A percentile compares a stretch with the other conserved stretches of the same genome.
Conservation (phyloP, 1,284 basidiomycete species). For the Melampsora abietis-canadensis region DNA sequence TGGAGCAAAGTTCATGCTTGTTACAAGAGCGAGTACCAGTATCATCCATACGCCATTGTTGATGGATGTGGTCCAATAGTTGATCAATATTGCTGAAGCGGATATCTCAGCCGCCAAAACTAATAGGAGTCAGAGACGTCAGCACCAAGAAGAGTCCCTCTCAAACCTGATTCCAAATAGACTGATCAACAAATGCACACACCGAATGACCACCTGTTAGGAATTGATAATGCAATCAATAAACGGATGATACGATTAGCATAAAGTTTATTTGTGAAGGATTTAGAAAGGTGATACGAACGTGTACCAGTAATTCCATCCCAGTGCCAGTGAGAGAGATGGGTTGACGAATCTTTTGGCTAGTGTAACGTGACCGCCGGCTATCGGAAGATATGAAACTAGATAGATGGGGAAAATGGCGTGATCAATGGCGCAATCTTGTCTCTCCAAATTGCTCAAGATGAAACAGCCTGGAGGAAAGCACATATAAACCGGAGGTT, state of each 20-base stretch:
- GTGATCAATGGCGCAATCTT: background rate
- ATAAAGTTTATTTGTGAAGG: too few species aligned
- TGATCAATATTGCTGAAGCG: slow-evolving; percentile 72
- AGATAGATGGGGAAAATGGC: background rate
- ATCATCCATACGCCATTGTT: slow-evolving; percentile 73
- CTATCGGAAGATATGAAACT: slow-evolving; percentile 37
- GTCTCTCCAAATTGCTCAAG: background rate
- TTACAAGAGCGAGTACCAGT: slow-evolving; percentile 67
- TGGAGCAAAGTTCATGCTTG: slow-evolving; percentile 68
- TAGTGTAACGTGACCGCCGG: slow-evolving; percentile 35
- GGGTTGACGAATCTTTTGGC: slow-evolving; percentile 36
- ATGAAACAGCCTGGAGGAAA: background rate
- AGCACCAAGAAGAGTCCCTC: too few species aligned
- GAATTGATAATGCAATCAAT: too few species aligned
- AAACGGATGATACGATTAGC: too few species aligned
- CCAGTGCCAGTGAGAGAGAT: slow-evolving; percentile 28
- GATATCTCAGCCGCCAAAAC: slow-evolving; percentile 72
- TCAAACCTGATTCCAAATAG: background rate
- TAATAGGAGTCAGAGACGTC: background rate
- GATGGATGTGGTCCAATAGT: slow-evolving; percentile 64
- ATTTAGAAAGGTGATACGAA: background rate
- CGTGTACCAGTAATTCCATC: slow-evolving; percentile 16
- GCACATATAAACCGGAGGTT: background rate
- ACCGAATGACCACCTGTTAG: too few species aligned
- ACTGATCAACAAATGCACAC: background rate